These are phyloP conservation scores for Dichotomocladium elegans DNA, from an alignment of 371 early-diverging fungal genomes.

Conservation along the genomic window DNA sequence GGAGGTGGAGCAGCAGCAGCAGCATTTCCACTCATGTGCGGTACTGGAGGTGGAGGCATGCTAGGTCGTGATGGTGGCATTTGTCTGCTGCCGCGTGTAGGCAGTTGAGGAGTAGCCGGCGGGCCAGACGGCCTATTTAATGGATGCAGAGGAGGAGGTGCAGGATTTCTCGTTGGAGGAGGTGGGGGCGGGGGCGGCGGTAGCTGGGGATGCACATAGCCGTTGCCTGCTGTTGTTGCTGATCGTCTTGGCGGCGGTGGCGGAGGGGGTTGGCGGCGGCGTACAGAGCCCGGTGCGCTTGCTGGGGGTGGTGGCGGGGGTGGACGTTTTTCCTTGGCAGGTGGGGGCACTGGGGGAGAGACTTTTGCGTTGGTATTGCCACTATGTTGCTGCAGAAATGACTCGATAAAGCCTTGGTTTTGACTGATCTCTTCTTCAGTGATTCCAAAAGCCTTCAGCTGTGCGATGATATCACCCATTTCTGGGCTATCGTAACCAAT, in stretches of 20 bases:
- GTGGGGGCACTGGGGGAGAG: slow-evolving; percentile 48
- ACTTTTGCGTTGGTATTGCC: not conserved
- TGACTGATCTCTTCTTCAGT: slow-evolving; percentile 65
- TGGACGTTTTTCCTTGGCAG: slow-evolving; percentile 8
- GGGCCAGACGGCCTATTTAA: too few species aligned
- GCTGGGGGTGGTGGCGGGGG: slow-evolving; percentile 19
- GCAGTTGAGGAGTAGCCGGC: slow-evolving; percentile 6
- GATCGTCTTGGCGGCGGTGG: slow-evolving; percentile 2
- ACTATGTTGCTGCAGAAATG: slow-evolving; percentile 47
- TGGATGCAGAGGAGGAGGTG: slow-evolving; percentile 1
- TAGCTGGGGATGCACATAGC: too few species aligned
- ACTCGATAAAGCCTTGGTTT: slow-evolving; percentile 49
- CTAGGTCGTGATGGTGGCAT: slow-evolving; percentile 7
- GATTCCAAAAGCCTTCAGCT: slow-evolving; percentile 75
- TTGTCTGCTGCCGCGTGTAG: slow-evolving; percentile 5
- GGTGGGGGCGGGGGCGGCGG: slow-evolving; percentile 17
- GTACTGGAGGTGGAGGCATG: not conserved
- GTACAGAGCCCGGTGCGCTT: too few species aligned
- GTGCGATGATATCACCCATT: slow-evolving; percentile 72
- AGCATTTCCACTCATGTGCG: not conserved
- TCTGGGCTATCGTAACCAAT: slow-evolving; percentile 81
- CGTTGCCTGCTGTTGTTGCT: too few species aligned
- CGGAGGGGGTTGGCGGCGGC: not conserved
- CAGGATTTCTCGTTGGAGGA: slow-evolving; percentile 8
- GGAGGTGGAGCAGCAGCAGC: not conserved